These are phyloP conservation scores for Tolypocladium pustulatum DNA, from an alignment of 2,329 filamentous ascomycete genomes.

Conservation along the genomic window DNA sequence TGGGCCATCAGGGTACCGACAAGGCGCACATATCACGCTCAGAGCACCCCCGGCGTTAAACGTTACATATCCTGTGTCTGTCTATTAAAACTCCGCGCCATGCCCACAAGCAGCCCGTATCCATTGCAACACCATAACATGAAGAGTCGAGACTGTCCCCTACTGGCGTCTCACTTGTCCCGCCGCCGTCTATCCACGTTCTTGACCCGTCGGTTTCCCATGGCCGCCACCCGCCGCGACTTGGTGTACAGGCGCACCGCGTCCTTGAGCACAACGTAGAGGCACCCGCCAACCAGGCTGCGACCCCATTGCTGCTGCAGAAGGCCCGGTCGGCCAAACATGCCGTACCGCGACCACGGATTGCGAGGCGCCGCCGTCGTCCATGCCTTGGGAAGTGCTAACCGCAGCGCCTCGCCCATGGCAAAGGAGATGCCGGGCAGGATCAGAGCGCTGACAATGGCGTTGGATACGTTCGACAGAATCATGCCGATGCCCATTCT, in stretches of 20 bases:
- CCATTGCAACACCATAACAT: neutral
- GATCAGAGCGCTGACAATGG: conserved; percentile 49
- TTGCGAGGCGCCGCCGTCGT: conserved; percentile 31
- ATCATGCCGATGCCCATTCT: conserved; percentile 23
- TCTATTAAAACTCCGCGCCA: neutral
- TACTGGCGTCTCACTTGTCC: neutral
- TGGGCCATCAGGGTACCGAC: neutral
- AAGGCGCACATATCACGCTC: neutral
- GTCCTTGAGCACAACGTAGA: conserved; percentile 78
- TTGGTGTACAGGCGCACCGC: conserved; percentile 51
- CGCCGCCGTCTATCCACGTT: conserved; percentile 32
- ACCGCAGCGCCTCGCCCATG: conserved; percentile 65
- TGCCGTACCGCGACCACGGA: conserved; percentile 11
- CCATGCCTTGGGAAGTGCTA: conserved; percentile 58
- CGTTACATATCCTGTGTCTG: neutral
- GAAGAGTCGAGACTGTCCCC: neutral
- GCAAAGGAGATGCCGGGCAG: conserved; percentile 73
- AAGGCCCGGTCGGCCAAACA: conserved; percentile 45
- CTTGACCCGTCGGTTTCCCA: conserved; percentile 41
- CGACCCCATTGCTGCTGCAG: conserved; percentile 81
- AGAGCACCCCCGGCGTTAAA: neutral
- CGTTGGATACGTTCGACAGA: conserved; percentile 34
- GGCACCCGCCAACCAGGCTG: conserved; percentile 76
- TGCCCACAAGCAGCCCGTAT: neutral
- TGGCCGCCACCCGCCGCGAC: conserved; percentile 48